Percentiles rank a stretch among this genome's conserved stretches.
Conservation (phyloP, 176 grass and related monocot species). For the Lolium rigidum region DNA sequence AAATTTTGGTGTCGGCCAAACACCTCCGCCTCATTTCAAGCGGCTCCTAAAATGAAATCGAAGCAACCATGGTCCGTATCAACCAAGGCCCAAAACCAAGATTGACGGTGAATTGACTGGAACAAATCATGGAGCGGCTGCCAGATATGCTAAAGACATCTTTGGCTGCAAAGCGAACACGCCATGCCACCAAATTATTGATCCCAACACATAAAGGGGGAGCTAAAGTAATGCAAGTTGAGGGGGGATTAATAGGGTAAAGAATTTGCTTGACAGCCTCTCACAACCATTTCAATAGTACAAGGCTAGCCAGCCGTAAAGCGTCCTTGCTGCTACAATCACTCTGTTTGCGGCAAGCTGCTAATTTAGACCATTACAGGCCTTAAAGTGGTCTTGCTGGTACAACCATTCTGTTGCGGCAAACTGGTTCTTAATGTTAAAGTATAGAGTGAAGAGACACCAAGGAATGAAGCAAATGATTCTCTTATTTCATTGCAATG, state of each 20-base stretch:
- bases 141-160: not conserved
- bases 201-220: not conserved
- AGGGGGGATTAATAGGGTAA: constrained; percentile 4
- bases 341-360: not conserved
- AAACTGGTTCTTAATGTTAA: too few species aligned
- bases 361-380: too few species aligned
- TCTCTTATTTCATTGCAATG: too few species aligned
- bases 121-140: not conserved
- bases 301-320: constrained; percentile 12
- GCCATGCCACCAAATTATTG: constrained; percentile 15
- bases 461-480: too few species aligned
- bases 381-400: too few species aligned
- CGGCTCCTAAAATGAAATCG: too few species aligned
- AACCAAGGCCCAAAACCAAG: too few species aligned
- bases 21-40: too few species aligned
- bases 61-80: too few species aligned
- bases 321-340: not conserved
- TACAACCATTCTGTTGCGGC: too few species aligned
- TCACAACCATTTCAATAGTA: not conserved
- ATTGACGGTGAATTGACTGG: not conserved
- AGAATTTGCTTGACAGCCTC: constrained; percentile 32
- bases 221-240: not conserved
- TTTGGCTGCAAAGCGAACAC: not conserved
- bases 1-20: too few species aligned
- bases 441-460: too few species aligned